These are phyloP conservation scores for Venturia pyrina DNA, from an alignment of 2,329 filamentous ascomycete species.

Conservation along the genomic window DNA sequence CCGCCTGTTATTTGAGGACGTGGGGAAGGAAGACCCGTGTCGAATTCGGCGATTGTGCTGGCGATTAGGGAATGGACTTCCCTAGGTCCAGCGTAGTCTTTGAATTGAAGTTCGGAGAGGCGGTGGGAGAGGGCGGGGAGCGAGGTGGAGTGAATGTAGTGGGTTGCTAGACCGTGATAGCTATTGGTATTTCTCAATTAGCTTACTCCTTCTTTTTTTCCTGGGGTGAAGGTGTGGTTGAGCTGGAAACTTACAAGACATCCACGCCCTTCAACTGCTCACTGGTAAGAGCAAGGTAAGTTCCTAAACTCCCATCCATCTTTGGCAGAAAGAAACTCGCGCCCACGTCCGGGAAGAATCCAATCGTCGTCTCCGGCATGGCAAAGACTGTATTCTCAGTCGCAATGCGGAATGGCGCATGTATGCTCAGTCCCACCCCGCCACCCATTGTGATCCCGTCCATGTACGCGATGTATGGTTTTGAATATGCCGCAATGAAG, in stretches of 20 bases:
- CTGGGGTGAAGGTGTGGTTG: background rate
- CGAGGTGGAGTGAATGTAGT: conserved; percentile 88
- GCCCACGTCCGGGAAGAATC: conserved; percentile 97
- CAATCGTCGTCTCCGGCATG: conserved; percentile 97
- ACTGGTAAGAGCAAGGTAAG: conserved; percentile 87
- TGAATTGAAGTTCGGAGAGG: conserved; percentile 80
- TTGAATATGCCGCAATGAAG: conserved; percentile 83
- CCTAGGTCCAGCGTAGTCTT: conserved; percentile 57
- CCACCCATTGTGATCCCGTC: conserved; percentile 98
- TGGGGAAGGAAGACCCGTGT: conserved; percentile 65
- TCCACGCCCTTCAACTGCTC: conserved; percentile 73
- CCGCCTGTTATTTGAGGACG: conserved; percentile 48
- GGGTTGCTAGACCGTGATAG: conserved; percentile 85
- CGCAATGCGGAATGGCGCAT: conserved; percentile 92
- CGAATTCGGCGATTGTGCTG: conserved; percentile 83
- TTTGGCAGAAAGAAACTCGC: conserved; percentile 91
- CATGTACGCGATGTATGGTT: conserved; percentile 92
- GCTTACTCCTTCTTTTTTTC: background rate
- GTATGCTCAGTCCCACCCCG: conserved; percentile 85
- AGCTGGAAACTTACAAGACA: conserved; percentile 43
- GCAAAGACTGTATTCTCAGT: conserved; percentile 93
- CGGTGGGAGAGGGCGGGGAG: conserved; percentile 73
- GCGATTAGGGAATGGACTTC: conserved; percentile 65
- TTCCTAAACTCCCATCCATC: conserved; percentile 77
- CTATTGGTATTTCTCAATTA: conserved; percentile 11